Percentiles rank a stretch among this genome's conserved stretches.
These are phyloP conservation scores for Globisporangium heterothallicum DNA, from an alignment of 352 stramenopile species.

Conservation along the genomic window DNA sequence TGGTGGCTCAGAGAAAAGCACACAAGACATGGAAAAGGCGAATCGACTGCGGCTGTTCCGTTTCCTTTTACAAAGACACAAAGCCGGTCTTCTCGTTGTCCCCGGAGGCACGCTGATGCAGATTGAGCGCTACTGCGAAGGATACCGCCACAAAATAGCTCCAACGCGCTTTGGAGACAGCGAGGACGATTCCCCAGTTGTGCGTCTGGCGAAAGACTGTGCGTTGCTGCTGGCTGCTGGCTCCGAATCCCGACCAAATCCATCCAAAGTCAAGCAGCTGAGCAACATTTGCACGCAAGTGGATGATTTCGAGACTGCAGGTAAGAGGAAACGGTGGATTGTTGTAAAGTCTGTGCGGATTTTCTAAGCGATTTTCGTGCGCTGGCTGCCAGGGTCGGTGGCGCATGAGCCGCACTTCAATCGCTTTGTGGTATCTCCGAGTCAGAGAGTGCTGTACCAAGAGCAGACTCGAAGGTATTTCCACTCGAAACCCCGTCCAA, in stretches of 20 bases:
- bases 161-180: no score
- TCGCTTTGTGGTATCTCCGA: constrained; percentile 14
- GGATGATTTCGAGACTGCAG: constrained; percentile 1
- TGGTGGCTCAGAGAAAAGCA: background rate
- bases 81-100: background rate
- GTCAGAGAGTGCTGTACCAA: constrained; percentile 8
- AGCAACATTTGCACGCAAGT: background rate
- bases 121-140: constrained; percentile 7
- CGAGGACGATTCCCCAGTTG: background rate
- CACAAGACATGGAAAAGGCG: background rate
- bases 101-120: background rate
- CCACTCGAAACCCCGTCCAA: constrained; percentile 23
- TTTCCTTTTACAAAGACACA: constrained; percentile 17
- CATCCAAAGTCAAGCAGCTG: background rate
- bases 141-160: background rate
- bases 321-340: background rate
- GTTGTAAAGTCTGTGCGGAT: background rate
- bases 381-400: background rate
- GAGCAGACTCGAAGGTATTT: constrained; percentile 31
- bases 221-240: background rate
- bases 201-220: constrained; percentile 6
- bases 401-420: constrained; percentile 26
- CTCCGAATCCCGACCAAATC: background rate
- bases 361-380: background rate
- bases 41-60: constrained; percentile 26